Conservation (phyloP, 192 early-diverging fungal genomes). For the Coemansia sp. region DNA sequence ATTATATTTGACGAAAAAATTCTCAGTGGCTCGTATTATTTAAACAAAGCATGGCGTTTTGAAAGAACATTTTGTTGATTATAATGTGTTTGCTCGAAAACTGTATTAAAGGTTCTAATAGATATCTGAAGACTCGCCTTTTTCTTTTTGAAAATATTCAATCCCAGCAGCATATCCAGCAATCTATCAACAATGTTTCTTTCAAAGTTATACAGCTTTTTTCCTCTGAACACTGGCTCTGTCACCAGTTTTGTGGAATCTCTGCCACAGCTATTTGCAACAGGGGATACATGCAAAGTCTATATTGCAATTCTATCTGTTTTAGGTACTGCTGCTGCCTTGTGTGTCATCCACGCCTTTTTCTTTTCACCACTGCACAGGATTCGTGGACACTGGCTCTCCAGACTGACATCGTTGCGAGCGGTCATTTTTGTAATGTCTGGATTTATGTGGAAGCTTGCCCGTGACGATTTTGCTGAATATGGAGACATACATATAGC, state of each 20-base stretch:
- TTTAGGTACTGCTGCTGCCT: not conserved
- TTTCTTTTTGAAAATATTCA: no score
- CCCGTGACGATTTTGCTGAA: not conserved
- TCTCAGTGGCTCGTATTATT: no score
- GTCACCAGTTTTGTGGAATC: not conserved
- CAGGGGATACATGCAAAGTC: not conserved
- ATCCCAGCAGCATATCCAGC: no score
- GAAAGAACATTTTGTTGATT: no score
- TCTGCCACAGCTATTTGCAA: not conserved
- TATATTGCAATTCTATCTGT: not conserved
- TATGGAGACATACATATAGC: conserved; percentile 30
- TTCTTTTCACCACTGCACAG: not conserved
- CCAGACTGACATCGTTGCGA: not conserved
- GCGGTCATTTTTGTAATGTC: not conserved
- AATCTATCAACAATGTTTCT: not conserved
- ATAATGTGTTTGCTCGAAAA: no score
- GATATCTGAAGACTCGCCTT: no score
- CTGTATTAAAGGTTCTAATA: no score
- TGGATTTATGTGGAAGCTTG: not conserved
- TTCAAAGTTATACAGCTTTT: not conserved
- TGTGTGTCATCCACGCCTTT: not conserved
- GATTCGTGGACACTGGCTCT: not conserved
- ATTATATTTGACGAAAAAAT: no score
- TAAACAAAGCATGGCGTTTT: no score
- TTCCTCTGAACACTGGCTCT: not conserved